Percentiles rank a stretch among this genome's conserved stretches.
Evolutionary conservation across 2,329 filamentous ascomycete genomes (phyloP).

Genomic region (Stagonosporopsis vannaccii): DNA sequence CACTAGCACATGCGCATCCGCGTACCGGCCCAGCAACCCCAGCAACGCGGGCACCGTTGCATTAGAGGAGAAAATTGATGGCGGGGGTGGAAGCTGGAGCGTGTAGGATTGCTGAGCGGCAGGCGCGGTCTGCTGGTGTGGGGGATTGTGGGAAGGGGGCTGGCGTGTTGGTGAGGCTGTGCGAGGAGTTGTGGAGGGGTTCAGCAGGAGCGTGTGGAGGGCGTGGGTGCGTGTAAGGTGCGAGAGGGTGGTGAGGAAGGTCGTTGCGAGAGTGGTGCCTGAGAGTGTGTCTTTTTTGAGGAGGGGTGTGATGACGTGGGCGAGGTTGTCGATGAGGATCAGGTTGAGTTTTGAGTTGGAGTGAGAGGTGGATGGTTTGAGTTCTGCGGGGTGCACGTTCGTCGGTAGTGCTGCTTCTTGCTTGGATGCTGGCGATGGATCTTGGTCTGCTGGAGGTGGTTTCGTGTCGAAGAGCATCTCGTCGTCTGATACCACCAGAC

Average conservation of each 20-base stretch:
- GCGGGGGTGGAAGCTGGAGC: slow-evolving; percentile 30
- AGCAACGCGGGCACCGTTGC: slow-evolving; percentile 50
- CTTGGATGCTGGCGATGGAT: background rate
- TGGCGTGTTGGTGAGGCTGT: slow-evolving; percentile 8
- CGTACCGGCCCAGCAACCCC: slow-evolving; percentile 43
- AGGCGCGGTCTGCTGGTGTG: slow-evolving; percentile 1
- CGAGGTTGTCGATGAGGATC: slow-evolving; percentile 51
- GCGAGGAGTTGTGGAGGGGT: slow-evolving; percentile 34
- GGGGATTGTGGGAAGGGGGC: background rate
- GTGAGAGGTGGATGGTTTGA: background rate
- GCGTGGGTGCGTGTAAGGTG: slow-evolving; percentile 48
- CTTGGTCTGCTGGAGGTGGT: background rate
- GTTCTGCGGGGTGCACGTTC: background rate
- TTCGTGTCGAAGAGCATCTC: slow-evolving; percentile 49
- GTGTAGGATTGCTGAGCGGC: slow-evolving; percentile 11
- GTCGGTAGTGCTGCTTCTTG: background rate
- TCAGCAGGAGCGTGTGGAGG: slow-evolving; percentile 53
- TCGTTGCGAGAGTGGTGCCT: slow-evolving; percentile 52
- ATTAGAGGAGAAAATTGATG: slow-evolving; percentile 52
- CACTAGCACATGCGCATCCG: slow-evolving; percentile 55
- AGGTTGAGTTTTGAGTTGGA: background rate
- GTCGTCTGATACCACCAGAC: slow-evolving; percentile 25
- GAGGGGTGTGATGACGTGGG: slow-evolving; percentile 47
- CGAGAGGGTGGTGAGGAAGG: slow-evolving; percentile 52
- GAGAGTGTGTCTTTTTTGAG: slow-evolving; percentile 47